phyloP scores from a whole-genome alignment of 805 yeast species.

The Kodamaea fukazawae region DNA sequence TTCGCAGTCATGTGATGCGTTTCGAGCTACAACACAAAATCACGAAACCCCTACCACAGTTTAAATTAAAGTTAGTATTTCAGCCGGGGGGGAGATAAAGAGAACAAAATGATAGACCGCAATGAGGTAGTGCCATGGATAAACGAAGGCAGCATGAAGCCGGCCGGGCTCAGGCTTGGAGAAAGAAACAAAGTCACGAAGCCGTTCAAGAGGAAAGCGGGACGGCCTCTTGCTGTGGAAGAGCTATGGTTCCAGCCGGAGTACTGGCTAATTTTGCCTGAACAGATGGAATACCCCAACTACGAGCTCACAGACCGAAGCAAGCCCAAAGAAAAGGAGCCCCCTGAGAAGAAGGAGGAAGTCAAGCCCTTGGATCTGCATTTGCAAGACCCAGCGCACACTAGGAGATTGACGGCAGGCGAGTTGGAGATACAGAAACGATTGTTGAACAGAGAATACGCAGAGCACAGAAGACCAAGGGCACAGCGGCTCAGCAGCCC shows the following conservation, averaged over 20 bases:
- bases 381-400: neutral
- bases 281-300: conserved; percentile 2
- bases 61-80: too few relatives aligned
- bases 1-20: too few relatives aligned
- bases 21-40: too few relatives aligned
- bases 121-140: too few relatives aligned
- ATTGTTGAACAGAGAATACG: conserved; percentile 3
- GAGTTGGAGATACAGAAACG: conserved; percentile 4
- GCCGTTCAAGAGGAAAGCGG: neutral
- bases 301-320: neutral
- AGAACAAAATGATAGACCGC: too few relatives aligned
- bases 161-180: too few relatives aligned
- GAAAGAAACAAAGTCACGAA: neutral
- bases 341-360: too few relatives aligned
- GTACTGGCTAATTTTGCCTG: conserved; percentile 4
- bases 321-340: too few relatives aligned
- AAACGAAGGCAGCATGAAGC: too few relatives aligned
- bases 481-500: neutral
- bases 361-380: too few relatives aligned
- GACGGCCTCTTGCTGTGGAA: conserved; percentile 1
- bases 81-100: too few relatives aligned
- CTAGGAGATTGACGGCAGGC: conserved; percentile 3
- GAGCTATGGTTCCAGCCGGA: conserved; percentile 5
- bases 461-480: conserved; percentile 1
- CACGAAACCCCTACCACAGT: too few relatives aligned